Evolutionary conservation across 768 basidiomycete genomes (phyloP), one percentile per base, ranked within the genome.

Genomic region (Lentinula sp.): DNA sequence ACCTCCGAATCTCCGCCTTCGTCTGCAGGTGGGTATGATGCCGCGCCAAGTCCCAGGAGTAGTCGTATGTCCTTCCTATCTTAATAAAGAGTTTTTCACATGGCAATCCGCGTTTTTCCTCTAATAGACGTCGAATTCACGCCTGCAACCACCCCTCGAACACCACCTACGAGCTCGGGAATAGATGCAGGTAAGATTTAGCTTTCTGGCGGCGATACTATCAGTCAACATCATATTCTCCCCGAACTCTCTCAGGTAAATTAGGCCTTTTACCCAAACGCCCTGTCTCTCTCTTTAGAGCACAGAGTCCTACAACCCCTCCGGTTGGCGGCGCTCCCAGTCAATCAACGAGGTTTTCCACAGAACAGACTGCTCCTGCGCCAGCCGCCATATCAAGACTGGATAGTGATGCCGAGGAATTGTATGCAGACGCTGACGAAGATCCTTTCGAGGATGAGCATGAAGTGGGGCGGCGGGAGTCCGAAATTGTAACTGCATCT

Each of bases 201-300:
- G 36, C 4, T 12, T 5, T n/a, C 20, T n/a, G 13, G 3, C 23
- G 0, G 4, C 12, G 8, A 23, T 23, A 2, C 36, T 23, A 13
- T 36, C 18, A 32, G 52, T 18, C 32, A 18, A 33, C 18, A 48
- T 45, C 16, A 16, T 4, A 50, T 35, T 23, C 15, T 15, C 28
- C 28, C 28, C 28, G 28, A 28, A 20, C 8, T 36, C 6, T 10
- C 23, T 41, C 61, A 85, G 86, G 83, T 55, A 88, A 87, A 72
- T 74, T 89, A 0, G 89, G 89, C 23, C 70, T 91, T 28, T 74
- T 91, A 18, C 89, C 89, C 4, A 90, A 89, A 72, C 82, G 85
- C 0, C 88, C 89, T 6, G 89, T 91, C 13, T 85, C 87, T 7
- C 76, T 88, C 37, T 68, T 79, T 18, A 77, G 73, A 49, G 68